Evolutionary conservation across 2,329 filamentous ascomycete species (phyloP).

Genomic region (Nemania abortiva): DNA sequence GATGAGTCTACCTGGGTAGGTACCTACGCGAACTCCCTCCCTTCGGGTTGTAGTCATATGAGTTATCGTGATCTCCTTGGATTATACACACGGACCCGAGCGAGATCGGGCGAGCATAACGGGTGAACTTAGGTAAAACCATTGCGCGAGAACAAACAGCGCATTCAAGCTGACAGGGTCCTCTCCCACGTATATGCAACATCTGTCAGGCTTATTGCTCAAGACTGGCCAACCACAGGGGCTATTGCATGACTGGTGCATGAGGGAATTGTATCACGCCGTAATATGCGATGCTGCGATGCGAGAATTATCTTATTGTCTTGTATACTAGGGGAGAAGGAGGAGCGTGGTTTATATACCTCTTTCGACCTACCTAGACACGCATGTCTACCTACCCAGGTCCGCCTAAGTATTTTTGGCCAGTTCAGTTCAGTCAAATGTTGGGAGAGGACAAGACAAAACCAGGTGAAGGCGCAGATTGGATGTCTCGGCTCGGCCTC

Average conservation of each 20-base stretch:
- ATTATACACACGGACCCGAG: not conserved
- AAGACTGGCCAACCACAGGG: constrained; percentile 22
- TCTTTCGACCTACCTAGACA: too few relatives aligned
- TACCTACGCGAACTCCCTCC: not conserved
- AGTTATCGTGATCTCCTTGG: not conserved
- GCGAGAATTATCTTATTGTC: not conserved
- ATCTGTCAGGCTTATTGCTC: constrained; percentile 22
- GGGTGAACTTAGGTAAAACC: not conserved
- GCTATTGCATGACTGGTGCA: constrained; percentile 32
- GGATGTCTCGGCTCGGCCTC: not conserved
- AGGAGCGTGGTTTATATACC: not conserved
- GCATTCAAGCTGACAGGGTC: constrained; percentile 23
- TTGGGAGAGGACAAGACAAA: not conserved
- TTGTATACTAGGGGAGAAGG: not conserved
- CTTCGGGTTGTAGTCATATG: not conserved
- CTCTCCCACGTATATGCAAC: constrained; percentile 18
- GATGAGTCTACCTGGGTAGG: too few relatives aligned
- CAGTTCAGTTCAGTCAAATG: not conserved
- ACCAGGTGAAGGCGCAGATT: not conserved
- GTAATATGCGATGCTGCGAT: constrained; percentile 15
- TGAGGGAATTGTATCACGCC: constrained; percentile 38
- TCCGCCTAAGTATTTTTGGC: not conserved
- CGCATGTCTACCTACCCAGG: too few relatives aligned
- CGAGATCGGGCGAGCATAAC: constrained; percentile 7
- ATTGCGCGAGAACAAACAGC: constrained; percentile 25